Evolutionary conservation across 169 alveolate genomes (phyloP).

Genomic region (Besnoitia besnoiti): DNA sequence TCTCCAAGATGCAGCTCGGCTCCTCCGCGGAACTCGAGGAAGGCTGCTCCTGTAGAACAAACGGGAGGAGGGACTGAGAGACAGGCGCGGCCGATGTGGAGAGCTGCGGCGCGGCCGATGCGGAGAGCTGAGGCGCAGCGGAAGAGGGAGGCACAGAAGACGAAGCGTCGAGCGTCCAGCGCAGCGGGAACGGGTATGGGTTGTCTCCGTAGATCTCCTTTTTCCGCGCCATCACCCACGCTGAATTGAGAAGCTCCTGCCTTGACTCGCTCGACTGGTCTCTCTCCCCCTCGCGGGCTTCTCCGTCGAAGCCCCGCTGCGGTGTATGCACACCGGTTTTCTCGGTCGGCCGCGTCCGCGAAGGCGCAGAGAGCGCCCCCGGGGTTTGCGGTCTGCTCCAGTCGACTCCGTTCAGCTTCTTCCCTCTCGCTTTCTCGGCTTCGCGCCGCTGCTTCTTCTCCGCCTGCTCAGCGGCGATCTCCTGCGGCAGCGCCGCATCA

Average conservation of each 20-base stretch:
- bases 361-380: neutral
- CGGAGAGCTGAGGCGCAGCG: neutral
- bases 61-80: neutral
- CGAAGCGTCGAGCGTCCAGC: conserved; percentile 27
- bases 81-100: neutral
- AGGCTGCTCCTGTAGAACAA: conserved; percentile 26
- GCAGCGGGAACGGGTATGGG: conserved; percentile 62
- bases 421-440: neutral
- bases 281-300: neutral
- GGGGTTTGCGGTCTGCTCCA: neutral
- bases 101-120: neutral
- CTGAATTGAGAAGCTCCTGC: conserved; percentile 52
- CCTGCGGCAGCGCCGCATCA: conserved; percentile 46
- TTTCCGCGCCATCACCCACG: conserved; percentile 53
- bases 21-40: conserved; percentile 53
- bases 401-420: neutral
- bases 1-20: conserved; percentile 50
- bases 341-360: neutral
- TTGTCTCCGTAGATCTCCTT: conserved; percentile 58
- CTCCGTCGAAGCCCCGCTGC: neutral
- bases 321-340: neutral
- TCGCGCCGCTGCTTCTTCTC: neutral
- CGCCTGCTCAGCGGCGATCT: neutral
- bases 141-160: neutral
- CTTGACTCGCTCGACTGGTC: neutral